Evolutionary conservation across 768 basidiomycete species (phyloP).

Genomic region (Leucocoprinus leucothites): DNA sequence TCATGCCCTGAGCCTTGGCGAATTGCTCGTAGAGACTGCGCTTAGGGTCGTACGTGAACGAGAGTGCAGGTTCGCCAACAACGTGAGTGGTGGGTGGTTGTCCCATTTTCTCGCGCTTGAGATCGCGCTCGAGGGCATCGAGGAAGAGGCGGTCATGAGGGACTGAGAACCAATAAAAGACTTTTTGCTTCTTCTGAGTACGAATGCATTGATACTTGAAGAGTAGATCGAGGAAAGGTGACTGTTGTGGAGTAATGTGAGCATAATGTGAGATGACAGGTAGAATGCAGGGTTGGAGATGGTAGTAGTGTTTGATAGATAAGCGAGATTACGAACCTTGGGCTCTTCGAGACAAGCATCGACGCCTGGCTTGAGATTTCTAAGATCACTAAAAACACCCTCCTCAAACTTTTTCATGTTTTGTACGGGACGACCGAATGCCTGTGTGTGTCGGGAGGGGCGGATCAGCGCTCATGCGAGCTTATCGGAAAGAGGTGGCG

Average conservation of each 20-base stretch:
- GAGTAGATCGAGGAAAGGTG: conserved; percentile 86
- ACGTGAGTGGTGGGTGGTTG: conserved; percentile 77
- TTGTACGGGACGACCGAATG: conserved; percentile 85
- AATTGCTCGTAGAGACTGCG: conserved; percentile 90
- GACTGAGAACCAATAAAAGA: conserved; percentile 99
- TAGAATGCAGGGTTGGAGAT: too few relatives aligned
- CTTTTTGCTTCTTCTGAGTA: conserved; percentile 98
- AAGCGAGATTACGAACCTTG: too few relatives aligned
- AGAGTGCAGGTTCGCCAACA: conserved; percentile 77
- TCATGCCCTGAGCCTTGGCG: conserved; percentile 39
- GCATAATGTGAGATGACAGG: not conserved
- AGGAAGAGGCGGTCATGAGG: conserved; percentile 97
- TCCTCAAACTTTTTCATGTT: conserved; percentile 99
- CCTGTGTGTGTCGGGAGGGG: conserved; percentile 26
- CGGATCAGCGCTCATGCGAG: conserved; percentile 14
- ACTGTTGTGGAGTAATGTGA: conserved; percentile 50
- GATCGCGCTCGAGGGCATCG: conserved; percentile 92
- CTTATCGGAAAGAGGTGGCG: conserved; percentile 7
- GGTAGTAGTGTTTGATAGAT: too few relatives aligned
- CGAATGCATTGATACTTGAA: conserved; percentile 98
- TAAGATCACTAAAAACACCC: conserved; percentile 89
- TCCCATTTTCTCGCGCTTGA: conserved; percentile 93
- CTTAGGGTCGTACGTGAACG: conserved; percentile 86
- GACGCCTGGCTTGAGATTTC: conserved; percentile 90
- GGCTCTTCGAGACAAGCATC: conserved; percentile 95